Base-by-base conservation (phyloP, 208 protist genomes). In the Leishmania martiniquensis region DNA sequence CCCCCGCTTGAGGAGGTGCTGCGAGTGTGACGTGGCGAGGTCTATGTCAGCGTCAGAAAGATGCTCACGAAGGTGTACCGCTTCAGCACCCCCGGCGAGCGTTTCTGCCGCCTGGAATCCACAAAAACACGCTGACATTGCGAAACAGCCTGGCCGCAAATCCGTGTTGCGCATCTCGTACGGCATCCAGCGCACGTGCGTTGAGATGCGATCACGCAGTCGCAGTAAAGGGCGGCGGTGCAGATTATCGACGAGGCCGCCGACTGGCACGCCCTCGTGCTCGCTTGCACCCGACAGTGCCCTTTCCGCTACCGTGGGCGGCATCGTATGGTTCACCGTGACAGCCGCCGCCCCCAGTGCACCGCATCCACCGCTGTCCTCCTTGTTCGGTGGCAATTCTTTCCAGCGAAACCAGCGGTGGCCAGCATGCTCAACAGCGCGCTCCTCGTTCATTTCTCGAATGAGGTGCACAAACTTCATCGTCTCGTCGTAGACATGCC, bases 351-450 rank as follows among this genome's bases (percentile, higher is more conserved):
- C 49, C 25, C 13, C 51, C 25, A 44, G 22, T 17, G 59, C 69
- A 39, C 45, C 49, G 49, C 7, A 20, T 2, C 45, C 45, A 20
- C 29, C 10, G 69, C 12, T 25, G 52, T 22, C 52, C 39, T 20
- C 55, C 10, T 17, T 66, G 12, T 2, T 55, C 0, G 78, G 34
- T 20, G 57, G 37, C 10, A 69, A 1, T 0, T 42, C 52, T n/a
- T 44, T 62, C 4, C 51, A 29, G n/a, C 75, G 80, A 32, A 84
- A 84, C 80, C 80, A 84, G 44, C 70, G 71, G 80, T 72, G 80
- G 59, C 69, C 51, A 2, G 45, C 47, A 25, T 66, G 80, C 42
- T 32, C 75, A 25, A 75, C 54, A 2, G 66, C 42, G 1, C 80
- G 73, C 0, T 34, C 69, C 7, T 66, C 51, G 13, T 84, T 74